Evolutionary conservation across 352 stramenopile species (phyloP).

Genomic region (Phytopythium ostracodes): DNA sequence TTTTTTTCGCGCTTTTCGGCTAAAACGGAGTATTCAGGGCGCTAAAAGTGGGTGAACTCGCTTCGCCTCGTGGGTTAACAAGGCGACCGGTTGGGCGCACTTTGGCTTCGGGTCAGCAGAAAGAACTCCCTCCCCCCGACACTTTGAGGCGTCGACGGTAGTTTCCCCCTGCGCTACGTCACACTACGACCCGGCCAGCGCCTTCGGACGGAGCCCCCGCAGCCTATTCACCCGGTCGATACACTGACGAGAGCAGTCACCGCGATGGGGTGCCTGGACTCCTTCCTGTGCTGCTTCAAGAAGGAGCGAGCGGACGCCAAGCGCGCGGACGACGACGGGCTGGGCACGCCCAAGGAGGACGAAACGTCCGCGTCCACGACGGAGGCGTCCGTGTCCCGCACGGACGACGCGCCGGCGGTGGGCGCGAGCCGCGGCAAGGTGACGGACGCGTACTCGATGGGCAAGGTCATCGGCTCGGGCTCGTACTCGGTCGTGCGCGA

Average conservation of each 20-base stretch:
- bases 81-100: neutral
- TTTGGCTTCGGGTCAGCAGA: conserved; percentile 5
- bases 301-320: conserved; percentile 6
- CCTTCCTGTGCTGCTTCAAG: conserved; percentile 59
- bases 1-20: neutral
- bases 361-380: conserved; percentile 5
- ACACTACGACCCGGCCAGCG: neutral
- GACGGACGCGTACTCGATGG: conserved; percentile 67
- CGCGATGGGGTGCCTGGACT: conserved; percentile 65
- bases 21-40: neutral
- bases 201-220: too few species aligned
- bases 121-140: neutral
- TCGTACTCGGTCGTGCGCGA: conserved; percentile 89
- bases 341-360: conserved; percentile 21
- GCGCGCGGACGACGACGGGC: conserved; percentile 10
- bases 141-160: neutral
- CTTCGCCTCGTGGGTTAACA: conserved; percentile 3
- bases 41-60: conserved; percentile 3
- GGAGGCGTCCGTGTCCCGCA: conserved; percentile 9
- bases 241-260: too few species aligned
- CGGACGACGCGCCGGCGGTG: conserved; percentile 15
- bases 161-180: neutral
- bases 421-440: conserved; percentile 41
- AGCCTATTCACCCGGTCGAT: too few species aligned
- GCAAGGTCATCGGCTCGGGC: conserved; percentile 84